These are phyloP conservation scores for Eucalyptus coolabah DNA, from an alignment of 345 rosid species.

Conservation along the genomic window DNA sequence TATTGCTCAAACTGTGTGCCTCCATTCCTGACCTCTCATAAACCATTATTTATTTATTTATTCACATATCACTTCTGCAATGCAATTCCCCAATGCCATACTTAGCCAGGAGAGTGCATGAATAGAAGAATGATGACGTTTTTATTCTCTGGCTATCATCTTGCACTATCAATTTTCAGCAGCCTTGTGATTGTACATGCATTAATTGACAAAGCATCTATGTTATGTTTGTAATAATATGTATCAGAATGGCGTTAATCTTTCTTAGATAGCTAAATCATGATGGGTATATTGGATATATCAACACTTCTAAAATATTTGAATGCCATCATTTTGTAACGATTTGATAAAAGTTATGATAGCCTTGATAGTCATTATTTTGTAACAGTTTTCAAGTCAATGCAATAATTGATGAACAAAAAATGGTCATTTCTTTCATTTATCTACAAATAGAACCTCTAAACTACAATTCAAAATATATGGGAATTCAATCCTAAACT, in stretches of 20 bases:
- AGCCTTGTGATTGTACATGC: background rate
- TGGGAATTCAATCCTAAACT: too few relatives aligned
- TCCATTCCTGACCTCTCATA: background rate
- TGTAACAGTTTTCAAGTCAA: background rate
- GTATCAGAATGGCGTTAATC: background rate
- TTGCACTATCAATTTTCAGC: background rate
- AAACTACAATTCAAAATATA: too few relatives aligned
- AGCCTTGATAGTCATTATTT: background rate
- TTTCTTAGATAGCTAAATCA: background rate
- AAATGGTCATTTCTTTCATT: too few relatives aligned
- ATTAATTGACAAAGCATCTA: background rate
- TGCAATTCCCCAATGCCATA: background rate
- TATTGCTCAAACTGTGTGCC: background rate
- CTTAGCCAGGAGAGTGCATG: background rate
- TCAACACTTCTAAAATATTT: too few relatives aligned
- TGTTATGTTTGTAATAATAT: background rate
- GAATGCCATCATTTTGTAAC: too few relatives aligned
- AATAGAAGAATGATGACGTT: background rate
- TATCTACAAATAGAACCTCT: background rate
- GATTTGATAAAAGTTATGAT: too few relatives aligned
- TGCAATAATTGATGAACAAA: too few relatives aligned
- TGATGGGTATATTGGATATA: background rate
- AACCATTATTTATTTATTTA: background rate
- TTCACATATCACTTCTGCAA: rapidly evolving
- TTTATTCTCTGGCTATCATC: background rate